Evolutionary conservation across 805 yeast species (phyloP), one percentile per base, ranked within the genome.

Genomic region (Wickerhamiella parazyma): DNA sequence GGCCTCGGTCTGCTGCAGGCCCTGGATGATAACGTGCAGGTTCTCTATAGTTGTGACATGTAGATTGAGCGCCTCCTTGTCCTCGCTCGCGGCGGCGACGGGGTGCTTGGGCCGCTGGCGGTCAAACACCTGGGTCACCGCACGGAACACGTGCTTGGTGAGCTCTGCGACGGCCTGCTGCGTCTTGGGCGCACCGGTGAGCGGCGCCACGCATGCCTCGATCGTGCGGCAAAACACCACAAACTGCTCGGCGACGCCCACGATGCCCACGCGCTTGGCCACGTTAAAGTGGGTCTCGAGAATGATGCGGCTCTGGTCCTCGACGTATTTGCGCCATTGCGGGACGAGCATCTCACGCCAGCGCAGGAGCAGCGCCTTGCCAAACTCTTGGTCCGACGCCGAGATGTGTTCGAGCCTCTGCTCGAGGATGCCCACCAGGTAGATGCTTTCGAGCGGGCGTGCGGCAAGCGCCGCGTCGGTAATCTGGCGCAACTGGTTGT

Each of bases 351-450:
- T 72, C 22, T 74, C 75, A n/a, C 65, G 61, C 4, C 76, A 50
- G 47, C 72, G 73, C 25, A 65, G 66, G 48, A 79, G 64, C 42
- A 70, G 64, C 33, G 69, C 66, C 46, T 72, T 63, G 17, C 71
- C 61, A 51, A 70, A 83, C 49, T 82, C 94, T 54, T 79, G 86
- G 55, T 74, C 72, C 1, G 78, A 65, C 7, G 72, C 61, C 8
- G 69, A 69, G 16, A 67, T 55, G 9, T 52, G 55, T 19, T 51
- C 52, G 5, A 60, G 51, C n/a, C 63, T 58, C 20, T 60, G 51
- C 46, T 75, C 78, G 8, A 75, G 50, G 31, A 66, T 56, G 1
- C 67, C 51, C 37, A 70, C 48, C 1, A 73, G 51, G 3, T 65
- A 60, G 1, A 78, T 74, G 12, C 64, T 58, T 25, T 67, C 65